A percentile compares a stretch with the other conserved stretches of the same genome.
Conservation (phyloP, 2,329 filamentous ascomycete species). For the Claviceps sorghi region DNA sequence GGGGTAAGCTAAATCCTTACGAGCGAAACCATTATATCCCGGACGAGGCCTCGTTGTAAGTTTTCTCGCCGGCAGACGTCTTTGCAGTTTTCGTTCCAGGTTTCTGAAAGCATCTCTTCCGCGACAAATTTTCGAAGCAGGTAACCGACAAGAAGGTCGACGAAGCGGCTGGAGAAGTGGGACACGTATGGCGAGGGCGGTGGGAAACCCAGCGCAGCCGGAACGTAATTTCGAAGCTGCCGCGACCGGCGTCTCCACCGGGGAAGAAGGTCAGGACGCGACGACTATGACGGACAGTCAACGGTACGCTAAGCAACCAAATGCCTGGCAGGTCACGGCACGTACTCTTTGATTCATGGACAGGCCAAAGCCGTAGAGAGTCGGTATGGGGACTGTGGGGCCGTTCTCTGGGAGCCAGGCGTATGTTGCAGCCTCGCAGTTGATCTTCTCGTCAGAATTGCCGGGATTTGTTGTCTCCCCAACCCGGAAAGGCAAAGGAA, state of each 20-base stretch:
- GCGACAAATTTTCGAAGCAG: constrained; percentile 10
- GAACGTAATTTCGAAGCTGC: background rate
- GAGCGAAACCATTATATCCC: constrained; percentile 17
- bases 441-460: constrained; percentile 27
- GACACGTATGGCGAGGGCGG: constrained; percentile 7
- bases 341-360: constrained; percentile 8
- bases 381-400: constrained; percentile 12
- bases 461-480: constrained; percentile 22
- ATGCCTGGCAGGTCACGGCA: background rate
- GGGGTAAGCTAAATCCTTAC: constrained; percentile 14
- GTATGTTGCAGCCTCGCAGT: constrained; percentile 10
- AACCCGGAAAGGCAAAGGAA: constrained; percentile 14
- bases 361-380: constrained; percentile 13
- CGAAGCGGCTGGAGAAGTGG: constrained; percentile 4
- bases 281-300: background rate
- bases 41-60: constrained; percentile 17
- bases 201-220: constrained; percentile 4
- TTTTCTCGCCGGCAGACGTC: constrained; percentile 8
- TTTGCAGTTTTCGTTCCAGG: background rate
- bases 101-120: background rate
- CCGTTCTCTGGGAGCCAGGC: constrained; percentile 9
- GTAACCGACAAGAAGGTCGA: constrained; percentile 9
- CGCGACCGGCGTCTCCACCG: background rate
- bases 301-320: background rate
- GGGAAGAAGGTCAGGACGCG: background rate